Evolutionary conservation across 306 rosid genomes (phyloP), one percentile per base, ranked within the genome.

Genomic region (Acmispon strigosus): DNA sequence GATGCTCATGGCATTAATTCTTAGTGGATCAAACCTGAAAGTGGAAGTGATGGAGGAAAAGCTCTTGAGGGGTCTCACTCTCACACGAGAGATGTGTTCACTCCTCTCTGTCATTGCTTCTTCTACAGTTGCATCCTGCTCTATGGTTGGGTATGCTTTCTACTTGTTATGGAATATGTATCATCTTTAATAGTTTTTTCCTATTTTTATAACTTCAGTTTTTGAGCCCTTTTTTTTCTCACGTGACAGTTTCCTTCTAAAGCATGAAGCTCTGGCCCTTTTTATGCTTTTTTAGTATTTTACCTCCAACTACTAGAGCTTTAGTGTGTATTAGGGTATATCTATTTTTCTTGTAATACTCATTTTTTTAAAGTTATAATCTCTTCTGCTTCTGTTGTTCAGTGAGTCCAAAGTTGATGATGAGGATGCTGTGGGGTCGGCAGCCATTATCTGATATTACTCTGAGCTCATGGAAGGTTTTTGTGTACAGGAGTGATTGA

Each of bases 11-110:
- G 86, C 65, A 82, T 91, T n/a, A n/a, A n/a, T n/a, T 79, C 81
- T 75, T 60, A 70, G 86, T 45, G 91, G 97, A 72, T 85, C 96
- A 6, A 96, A 95, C 86, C 83, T 89, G 81, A 91, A 87, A 87
- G 85, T 82, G 27, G 99, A 95, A 82, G 97, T 95, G 69, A 89
- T 95, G 88, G 97, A 89, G 85, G 97, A 95, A 80, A 95, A 82
- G 69, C 80, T 95, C 63, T 87, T 91, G 54, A 84, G 99, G 74
- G 96, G 85, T 85, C 86, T 91, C n/a, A n/a, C n/a, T n/a, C n/a
- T n/a, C 47, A 95, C 99, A 20, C 88, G 97, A 10, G 99, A 95
- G 79, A 79, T 86, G 16, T 89, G 97, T 80, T 81, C 78, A 5
- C 90, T 95, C 34, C 91, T 95, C 56, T 84, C 96, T 12, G 71